These are phyloP conservation scores for Picochlorum sp. DNA, from an alignment of 139 green algal species.

Conservation along the genomic window DNA sequence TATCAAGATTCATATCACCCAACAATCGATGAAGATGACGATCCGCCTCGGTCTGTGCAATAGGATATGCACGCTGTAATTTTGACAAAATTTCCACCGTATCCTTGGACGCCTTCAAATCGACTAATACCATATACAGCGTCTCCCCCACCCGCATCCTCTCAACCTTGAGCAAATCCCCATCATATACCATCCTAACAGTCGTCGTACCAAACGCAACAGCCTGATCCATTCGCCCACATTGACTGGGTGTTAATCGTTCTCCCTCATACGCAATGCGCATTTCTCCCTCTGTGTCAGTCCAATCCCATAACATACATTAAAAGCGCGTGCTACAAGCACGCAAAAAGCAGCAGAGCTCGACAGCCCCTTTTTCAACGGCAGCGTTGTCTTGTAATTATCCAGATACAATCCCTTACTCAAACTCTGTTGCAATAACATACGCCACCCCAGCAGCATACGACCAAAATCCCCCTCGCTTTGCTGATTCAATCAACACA, in stretches of 20 bases:
- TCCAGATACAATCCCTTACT: constrained; percentile 37
- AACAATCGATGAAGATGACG: constrained; percentile 40
- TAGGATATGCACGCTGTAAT: constrained; percentile 48
- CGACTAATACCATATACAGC: constrained; percentile 38
- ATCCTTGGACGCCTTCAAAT: constrained; percentile 46
- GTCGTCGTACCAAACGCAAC: constrained; percentile 50
- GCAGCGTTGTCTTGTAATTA: constrained; percentile 59
- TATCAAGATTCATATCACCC: constrained; percentile 33
- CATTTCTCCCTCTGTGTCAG: constrained; percentile 58
- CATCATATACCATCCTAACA: constrained; percentile 55
- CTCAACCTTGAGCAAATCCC: constrained; percentile 40
- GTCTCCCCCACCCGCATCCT: constrained; percentile 5
- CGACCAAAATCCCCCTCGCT: constrained; percentile 49
- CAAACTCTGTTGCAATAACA: constrained; percentile 33
- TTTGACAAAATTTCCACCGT: constrained; percentile 53
- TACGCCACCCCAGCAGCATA: constrained; percentile 57
- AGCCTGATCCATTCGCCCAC: constrained; percentile 60
- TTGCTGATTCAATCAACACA: constrained; percentile 25
- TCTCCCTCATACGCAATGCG: constrained; percentile 60
- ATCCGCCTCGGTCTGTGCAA: constrained; percentile 12
- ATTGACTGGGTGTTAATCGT: constrained; percentile 50
- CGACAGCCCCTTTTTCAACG: constrained; percentile 59
- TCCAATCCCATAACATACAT: constrained; percentile 39
- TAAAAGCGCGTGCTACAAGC: constrained; percentile 53
- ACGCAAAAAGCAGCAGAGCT: constrained; percentile 65